Percentiles rank a stretch among this genome's conserved stretches.
Evolutionary conservation across 176 grass and related monocot species (phyloP).

Genomic region (Eleusine indica): DNA sequence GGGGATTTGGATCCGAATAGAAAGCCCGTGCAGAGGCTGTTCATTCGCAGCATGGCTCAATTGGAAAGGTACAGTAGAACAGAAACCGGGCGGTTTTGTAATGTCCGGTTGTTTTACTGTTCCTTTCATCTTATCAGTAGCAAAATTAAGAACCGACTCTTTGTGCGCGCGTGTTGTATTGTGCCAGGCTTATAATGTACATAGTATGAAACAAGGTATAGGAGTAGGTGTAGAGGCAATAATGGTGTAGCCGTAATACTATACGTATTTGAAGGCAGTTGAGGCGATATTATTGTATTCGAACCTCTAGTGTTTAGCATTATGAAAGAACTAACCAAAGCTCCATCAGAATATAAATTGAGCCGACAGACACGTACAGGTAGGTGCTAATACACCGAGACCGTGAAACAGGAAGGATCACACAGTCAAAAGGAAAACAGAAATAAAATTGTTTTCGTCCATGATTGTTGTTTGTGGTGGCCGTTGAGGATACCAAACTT

Average conservation of each 20-base stretch:
- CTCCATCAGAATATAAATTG: background rate
- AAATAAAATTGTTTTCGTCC: background rate
- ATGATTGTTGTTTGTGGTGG: too few species aligned
- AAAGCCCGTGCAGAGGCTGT: too few species aligned
- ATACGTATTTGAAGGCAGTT: background rate
- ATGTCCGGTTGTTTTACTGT: conserved; percentile 30
- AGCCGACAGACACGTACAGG: background rate
- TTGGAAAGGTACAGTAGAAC: too few species aligned
- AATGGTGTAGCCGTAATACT: background rate
- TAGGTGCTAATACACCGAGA: background rate
- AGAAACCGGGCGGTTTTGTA: too few species aligned
- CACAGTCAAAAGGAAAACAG: too few species aligned
- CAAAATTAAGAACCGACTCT: background rate
- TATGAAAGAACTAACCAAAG: background rate
- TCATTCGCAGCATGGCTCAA: too few species aligned
- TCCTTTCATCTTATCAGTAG: background rate
- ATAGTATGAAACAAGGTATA: background rate
- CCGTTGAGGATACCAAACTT: too few species aligned
- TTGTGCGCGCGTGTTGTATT: too few species aligned
- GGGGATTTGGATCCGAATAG: too few species aligned
- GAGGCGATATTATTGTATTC: background rate
- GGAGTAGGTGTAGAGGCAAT: background rate
- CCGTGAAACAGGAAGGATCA: too few species aligned
- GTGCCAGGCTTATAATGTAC: too few species aligned
- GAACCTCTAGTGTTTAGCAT: background rate